Percentiles rank a stretch among this genome's conserved stretches.
phyloP scores from a whole-genome alignment of 169 alveolate species.

The Eimeria necatrix region DNA sequence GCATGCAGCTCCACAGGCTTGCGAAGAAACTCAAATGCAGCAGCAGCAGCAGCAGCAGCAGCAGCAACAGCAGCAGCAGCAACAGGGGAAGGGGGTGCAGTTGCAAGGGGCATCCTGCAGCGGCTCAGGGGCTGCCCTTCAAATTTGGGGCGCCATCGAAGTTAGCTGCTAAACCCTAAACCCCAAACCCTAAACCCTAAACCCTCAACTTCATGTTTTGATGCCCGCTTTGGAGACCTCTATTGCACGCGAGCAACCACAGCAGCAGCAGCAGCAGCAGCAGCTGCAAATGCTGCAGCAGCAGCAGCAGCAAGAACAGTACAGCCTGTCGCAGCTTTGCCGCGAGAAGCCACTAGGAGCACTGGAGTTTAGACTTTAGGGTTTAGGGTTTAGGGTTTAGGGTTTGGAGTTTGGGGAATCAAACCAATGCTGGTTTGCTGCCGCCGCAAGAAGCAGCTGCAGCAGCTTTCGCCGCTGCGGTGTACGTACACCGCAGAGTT shows the following conservation, averaged over 20 bases:
- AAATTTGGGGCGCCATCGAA: not conserved
- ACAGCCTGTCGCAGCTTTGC: not conserved
- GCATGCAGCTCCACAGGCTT: too few species aligned
- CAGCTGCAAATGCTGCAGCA: not conserved
- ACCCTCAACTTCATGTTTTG: not conserved
- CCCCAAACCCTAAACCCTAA: not conserved
- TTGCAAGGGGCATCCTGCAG: constrained; percentile 19
- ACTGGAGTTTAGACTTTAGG: not conserved
- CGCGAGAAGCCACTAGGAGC: not conserved
- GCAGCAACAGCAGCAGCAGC: constrained; percentile 4
- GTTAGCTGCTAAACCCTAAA: not conserved
- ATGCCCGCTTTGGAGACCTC: not conserved
- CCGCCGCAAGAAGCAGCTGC: too few species aligned
- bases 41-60: not conserved
- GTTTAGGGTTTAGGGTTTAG: too few species aligned
- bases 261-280: not conserved
- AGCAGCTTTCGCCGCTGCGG: too few species aligned
- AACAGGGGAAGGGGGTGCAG: constrained; percentile 4
- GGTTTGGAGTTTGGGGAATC: too few species aligned
- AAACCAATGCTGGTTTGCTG: too few species aligned
- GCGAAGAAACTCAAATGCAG: too few species aligned
- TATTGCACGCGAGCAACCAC: not conserved
- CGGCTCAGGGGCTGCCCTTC: constrained; percentile 15
- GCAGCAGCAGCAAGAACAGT: not conserved
- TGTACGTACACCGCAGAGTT: not conserved